Evolutionary conservation across 257 asterid genomes (phyloP).

Genomic region (Avicennia marina): DNA sequence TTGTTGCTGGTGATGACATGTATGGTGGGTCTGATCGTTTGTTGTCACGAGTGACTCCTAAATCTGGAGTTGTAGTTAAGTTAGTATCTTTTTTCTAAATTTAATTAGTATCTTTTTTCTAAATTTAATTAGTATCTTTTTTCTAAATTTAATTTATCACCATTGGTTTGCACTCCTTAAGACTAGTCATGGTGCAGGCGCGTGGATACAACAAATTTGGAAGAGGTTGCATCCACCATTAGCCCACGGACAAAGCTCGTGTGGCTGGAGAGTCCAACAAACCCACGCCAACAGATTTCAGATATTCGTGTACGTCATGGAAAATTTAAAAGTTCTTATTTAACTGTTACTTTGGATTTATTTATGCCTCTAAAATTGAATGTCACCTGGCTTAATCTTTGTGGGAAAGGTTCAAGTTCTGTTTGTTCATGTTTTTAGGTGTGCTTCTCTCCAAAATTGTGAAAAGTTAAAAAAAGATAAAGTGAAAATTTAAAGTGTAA

Average conservation of each 20-base stretch:
- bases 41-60: slow-evolving; percentile 75
- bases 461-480: too few relatives aligned
- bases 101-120: neutral
- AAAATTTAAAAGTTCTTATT: slow-evolving; percentile 3
- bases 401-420: too few relatives aligned
- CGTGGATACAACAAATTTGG: slow-evolving; percentile 72
- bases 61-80: slow-evolving; percentile 78
- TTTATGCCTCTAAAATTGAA: too few relatives aligned
- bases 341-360: neutral
- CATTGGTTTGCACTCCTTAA: slow-evolving; percentile 11
- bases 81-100: slow-evolving; percentile 35
- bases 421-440: too few relatives aligned
- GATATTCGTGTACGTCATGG: slow-evolving; percentile 63
- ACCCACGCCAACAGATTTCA: slow-evolving; percentile 89
- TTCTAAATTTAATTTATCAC: neutral
- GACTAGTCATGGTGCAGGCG: slow-evolving; percentile 46
- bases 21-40: slow-evolving; percentile 98
- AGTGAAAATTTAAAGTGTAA: too few relatives aligned
- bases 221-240: slow-evolving; percentile 67
- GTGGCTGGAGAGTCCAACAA: slow-evolving; percentile 98
- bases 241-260: slow-evolving; percentile 75
- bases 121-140: neutral
- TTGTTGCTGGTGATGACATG: slow-evolving; percentile 90
- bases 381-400: too few relatives aligned
- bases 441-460: too few relatives aligned